Conservation (phyloP, 768 basidiomycete species). For the Phaeolepiota aurea region DNA sequence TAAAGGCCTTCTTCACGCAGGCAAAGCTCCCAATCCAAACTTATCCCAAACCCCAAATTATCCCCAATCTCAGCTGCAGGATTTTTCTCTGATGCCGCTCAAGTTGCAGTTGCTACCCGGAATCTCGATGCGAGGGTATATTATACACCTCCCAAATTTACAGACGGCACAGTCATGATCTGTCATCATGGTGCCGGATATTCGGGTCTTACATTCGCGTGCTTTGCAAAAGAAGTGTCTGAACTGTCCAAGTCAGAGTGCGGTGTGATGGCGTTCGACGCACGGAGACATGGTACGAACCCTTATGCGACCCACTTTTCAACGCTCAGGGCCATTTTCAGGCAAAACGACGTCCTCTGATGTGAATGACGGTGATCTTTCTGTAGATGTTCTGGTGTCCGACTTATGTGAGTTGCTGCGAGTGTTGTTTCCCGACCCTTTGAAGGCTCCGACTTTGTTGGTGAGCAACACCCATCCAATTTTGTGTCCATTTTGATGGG, state of each 20-base stretch:
- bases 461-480: conserved; percentile 31
- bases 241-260: conserved; percentile 57
- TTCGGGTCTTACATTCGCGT: conserved; percentile 83
- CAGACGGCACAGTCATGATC: conserved; percentile 63
- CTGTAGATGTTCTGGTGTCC: conserved; percentile 58
- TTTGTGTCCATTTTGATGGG: conserved; percentile 1
- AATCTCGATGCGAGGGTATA: conserved; percentile 72
- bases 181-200: conserved; percentile 97
- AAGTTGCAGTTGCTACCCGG: conserved; percentile 58
- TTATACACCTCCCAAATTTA: conserved; percentile 61
- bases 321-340: conserved; percentile 13
- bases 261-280: conserved; percentile 79
- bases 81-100: conserved; percentile 75
- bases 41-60: conserved; percentile 50
- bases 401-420: conserved; percentile 71
- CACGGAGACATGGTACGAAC: conserved; percentile 75
- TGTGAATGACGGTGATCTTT: conserved; percentile 46
- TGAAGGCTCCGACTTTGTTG: conserved; percentile 60
- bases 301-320: neutral
- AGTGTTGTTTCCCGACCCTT: conserved; percentile 60
- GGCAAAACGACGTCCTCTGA: conserved; percentile 55
- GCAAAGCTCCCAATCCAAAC: conserved; percentile 19
- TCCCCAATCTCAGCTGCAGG: conserved; percentile 69
- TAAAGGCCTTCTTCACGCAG: conserved; percentile 25
- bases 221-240: conserved; percentile 74